Conservation (phyloP, 345 rosid species). For the Erucastrum elatum region DNA sequence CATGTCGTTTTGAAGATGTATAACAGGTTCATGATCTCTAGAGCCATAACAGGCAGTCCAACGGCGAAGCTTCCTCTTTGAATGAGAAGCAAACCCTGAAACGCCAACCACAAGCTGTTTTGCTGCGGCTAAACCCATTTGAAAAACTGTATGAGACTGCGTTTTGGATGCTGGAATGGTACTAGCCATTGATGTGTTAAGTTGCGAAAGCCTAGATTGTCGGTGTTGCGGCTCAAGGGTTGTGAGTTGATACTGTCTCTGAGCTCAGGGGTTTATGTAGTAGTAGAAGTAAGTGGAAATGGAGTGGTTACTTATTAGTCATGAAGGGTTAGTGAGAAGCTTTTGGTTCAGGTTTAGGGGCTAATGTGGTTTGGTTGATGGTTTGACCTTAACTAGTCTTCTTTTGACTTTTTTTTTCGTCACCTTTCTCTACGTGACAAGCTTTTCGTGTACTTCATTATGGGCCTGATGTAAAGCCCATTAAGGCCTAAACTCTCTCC, state of each 20-base stretch:
- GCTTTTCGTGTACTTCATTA: not conserved
- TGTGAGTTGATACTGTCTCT: conserved; percentile 6
- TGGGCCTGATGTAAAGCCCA: conserved; percentile 15
- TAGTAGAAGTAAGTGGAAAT: conserved; percentile 1
- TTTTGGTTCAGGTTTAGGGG: conserved; percentile 8
- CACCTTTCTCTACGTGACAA: not conserved
- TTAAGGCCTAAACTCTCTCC: not conserved
- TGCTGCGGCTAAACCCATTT: conserved; percentile 46
- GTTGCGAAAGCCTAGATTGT: not conserved
- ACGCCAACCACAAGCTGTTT: conserved; percentile 52
- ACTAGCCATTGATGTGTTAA: conserved; percentile 46
- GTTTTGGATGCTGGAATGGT: conserved; percentile 19
- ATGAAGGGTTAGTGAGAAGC: conserved; percentile 22
- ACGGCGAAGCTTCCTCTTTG: conserved; percentile 48
- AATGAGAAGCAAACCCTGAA: conserved; percentile 56
- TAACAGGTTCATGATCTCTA: conserved; percentile 56
- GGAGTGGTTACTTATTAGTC: conserved; percentile 41
- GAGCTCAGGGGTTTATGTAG: conserved; percentile 17
- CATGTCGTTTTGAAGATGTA: conserved; percentile 49
- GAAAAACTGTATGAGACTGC: conserved; percentile 31
- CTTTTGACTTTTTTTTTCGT: not conserved
- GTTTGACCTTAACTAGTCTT: conserved; percentile 13
- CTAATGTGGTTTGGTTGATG: conserved; percentile 46
- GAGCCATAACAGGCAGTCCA: conserved; percentile 62
- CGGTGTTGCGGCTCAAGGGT: not conserved